Conservation (phyloP, 106 monocot species). For the Allium fistulosum region DNA sequence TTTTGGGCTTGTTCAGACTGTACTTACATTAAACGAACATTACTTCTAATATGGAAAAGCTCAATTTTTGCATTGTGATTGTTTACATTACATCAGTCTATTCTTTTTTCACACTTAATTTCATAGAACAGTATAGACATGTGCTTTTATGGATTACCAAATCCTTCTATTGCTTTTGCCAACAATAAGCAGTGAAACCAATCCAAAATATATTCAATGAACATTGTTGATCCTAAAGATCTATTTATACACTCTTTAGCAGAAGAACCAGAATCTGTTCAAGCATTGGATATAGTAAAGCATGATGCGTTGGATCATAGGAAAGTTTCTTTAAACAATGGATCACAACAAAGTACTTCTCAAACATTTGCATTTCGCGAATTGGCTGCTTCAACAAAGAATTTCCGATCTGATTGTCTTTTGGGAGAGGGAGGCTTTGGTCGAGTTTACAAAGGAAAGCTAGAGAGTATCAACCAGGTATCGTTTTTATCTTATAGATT, state of each 20-base stretch:
- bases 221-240: not conserved
- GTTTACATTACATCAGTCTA: too few relatives aligned
- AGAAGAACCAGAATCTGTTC: slow-evolving; percentile 6
- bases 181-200: too few relatives aligned
- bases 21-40: too few relatives aligned
- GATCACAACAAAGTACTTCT: slow-evolving; percentile 16
- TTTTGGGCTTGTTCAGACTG: too few relatives aligned
- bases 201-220: too few relatives aligned
- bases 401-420: slow-evolving; percentile 34
- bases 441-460: slow-evolving; percentile 29
- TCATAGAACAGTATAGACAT: too few relatives aligned
- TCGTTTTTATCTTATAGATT: too few relatives aligned
- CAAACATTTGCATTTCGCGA: slow-evolving; percentile 34
- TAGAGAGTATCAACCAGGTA: slow-evolving; percentile 18
- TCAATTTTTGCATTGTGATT: too few relatives aligned
- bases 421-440: slow-evolving; percentile 54
- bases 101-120: too few relatives aligned
- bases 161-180: not conserved
- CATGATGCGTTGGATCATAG: not conserved
- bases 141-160: too few relatives aligned
- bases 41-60: too few relatives aligned
- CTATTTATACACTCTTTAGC: not conserved
- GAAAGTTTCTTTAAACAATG: slow-evolving; percentile 9
- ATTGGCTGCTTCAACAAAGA: slow-evolving; percentile 34
- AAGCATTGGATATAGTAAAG: slow-evolving; percentile 10